Evolutionary conservation across 306 rosid species (phyloP), one percentile per base, ranked within the genome.

Genomic region (Begonia loranthoides): DNA sequence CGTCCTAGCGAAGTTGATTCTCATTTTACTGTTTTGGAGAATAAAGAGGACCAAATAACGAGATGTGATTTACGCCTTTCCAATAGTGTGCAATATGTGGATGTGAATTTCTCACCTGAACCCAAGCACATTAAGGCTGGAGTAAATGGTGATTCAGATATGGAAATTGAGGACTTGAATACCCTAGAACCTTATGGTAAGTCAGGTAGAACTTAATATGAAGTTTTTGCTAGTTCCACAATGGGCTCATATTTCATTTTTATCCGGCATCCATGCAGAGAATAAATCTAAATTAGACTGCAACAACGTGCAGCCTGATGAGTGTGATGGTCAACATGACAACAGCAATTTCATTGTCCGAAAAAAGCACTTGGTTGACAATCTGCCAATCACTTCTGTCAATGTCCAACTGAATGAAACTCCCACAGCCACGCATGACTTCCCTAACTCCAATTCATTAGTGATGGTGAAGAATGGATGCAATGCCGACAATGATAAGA

Each of bases 151-250:
- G 57, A 61, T 54, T 70, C 71, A 15, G 66, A 59, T 10, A 75
- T 71, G 78, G 82, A 71, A 57, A 68, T 45, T 40, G 72, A 71
- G 56, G 78, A 71, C 64, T 40, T 65, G 59, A 51, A 36, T 55
- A 47, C 48, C 49, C 57, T 52, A 55, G 66, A 69, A 33, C 41
- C 56, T 61, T 57, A 46, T 14, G 50, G n/a, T 43, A 49, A 45
- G 15, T 48, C 68, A 62, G 36, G 58, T 36, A n/a, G n/a, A n/a
- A n/a, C 48, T 70, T 36, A 49, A 24, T 10, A 50, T 58, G 70
- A 66, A 64, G 49, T 55, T 60, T 28, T 28, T 7, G 9, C 36
- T 28, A 28, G 6, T 28, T 28, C 36, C 4, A 28, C 36, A 28
- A 28, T 28, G 0, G 9, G 36, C 36, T 28, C 36, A 28, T 28